Base-by-base conservation (phyloP, 768 basidiomycete genomes). In the Hypholoma fasciculare region DNA sequence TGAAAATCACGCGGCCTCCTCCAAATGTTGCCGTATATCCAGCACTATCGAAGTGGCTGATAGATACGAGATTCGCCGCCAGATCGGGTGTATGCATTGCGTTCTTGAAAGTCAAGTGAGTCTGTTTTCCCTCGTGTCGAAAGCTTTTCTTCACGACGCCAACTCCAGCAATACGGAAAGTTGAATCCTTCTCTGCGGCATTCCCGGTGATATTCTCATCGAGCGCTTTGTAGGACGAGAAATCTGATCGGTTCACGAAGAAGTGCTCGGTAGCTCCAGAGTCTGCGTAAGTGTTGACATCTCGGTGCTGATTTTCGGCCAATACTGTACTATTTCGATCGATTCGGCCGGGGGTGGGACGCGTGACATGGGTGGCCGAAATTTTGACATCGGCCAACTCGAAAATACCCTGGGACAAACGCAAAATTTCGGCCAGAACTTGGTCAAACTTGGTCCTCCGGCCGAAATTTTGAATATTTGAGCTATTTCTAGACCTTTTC, bases 11-110 rank as follows among this genome's bases (percentile, higher is more conserved):
- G 3, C 23, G 16, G 0, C 61, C 58, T 1, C 55, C 57, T 1
- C 54, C 55, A 47, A 69, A 67, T 3, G 54, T 20, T 1, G 65
- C 52, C 1, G 40, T 23, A 19, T 37, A 61, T 2, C 65, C 65
- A 1, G 51, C 52, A 0, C 19, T 17, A 20, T 65, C 59, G 6
- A 71, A 19, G 27, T 52, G 43, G 4, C 49, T 36, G 17, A 68
- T 60, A 2, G 69, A 71, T 2, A 72, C 39, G 0, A 74, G 65
- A 39, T 73, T 69, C 2, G 60, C 56, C 6, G 56, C 50, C 8
- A 72, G 53, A 23, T 68, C 59, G 1, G 70, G 71, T 0, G 63
- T 62, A 47, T 71, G 67, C 1, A 71, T 44, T 1, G 67, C 68
- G 39, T 69, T 60, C 3, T 47, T 38, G 39, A 72, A 67, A 1